Base-by-base conservation (phyloP, 805 yeast genomes). In the Candida krabiensis region DNA sequence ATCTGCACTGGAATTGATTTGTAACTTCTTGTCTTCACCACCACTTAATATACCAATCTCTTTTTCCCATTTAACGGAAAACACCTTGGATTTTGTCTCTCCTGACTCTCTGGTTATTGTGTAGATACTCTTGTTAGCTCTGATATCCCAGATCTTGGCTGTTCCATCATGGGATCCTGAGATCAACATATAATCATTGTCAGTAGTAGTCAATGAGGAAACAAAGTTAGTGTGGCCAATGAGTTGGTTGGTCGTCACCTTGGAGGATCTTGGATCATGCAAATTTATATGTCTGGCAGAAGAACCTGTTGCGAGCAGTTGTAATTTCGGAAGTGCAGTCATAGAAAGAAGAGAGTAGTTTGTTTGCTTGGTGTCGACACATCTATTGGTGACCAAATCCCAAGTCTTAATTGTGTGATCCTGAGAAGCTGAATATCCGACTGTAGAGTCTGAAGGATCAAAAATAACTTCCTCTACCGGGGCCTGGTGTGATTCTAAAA, bases 101-200 rank as follows among this genome's bases (percentile, higher is more conserved):
- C 67, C 69, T 13, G 75, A 70, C 55, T 87, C 84, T 61, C 98
- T 79, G 12, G 84, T 76, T 33, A 93, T 79, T 5, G 95, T 86
- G 61, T 85, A 88, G 67, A 93, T 69, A 9, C 93, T 74, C 53
- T 80, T 77, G 47, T 81, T 84, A 4, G 96, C 84, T 56, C 99
- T 80, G 8, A 91, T 76, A 62, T 91, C 99, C 99, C 99, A 93
- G 15, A 93, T 84, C 55, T 89, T 82, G 30, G 84, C 91, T 1
- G 96, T 86, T 18, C 98, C 96, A 63, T 93, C 99, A 60, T 90
- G 96, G n/a, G 96, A 87, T 9, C 84, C 96, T 4, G 96, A 86
- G 15, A 86, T 79, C 52, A 93, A 74, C 81, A 87, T 79, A 64
- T 86, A 82, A 34, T 82, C 86, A 56, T 81, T 86, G 38, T 75